A percentile compares a stretch with the other conserved stretches of the same genome.
These are phyloP conservation scores for Dactylellina sp. DNA, from an alignment of 2,329 filamentous ascomycete species.

Conservation along the genomic window DNA sequence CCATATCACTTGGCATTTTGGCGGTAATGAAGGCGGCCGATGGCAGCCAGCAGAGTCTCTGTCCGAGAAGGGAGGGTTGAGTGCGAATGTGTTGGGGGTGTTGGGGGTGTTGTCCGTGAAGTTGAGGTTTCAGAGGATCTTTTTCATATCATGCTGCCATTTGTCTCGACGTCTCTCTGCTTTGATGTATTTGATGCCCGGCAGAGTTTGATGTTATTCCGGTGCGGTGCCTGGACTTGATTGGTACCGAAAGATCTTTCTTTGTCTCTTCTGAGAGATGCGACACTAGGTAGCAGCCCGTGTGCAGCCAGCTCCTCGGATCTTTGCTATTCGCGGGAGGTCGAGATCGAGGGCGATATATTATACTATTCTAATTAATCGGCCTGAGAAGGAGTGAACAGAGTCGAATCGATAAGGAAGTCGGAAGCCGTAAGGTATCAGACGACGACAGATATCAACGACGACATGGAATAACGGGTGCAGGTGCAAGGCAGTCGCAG, in stretches of 20 bases:
- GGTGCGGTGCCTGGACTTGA: too few species aligned
- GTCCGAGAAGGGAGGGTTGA: too few species aligned
- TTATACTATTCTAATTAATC: background rate
- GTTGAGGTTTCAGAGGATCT: slow-evolving; percentile 31
- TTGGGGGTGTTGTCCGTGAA: slow-evolving; percentile 30
- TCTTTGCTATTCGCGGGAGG: slow-evolving; percentile 8
- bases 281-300: too few species aligned
- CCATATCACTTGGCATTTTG: slow-evolving; percentile 52
- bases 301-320: too few species aligned
- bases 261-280: too few species aligned
- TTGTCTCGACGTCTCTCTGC: background rate
- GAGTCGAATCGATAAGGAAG: too few species aligned
- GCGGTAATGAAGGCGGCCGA: slow-evolving; percentile 11
- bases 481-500: background rate
- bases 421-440: background rate
- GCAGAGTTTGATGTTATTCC: too few species aligned
- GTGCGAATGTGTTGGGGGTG: slow-evolving; percentile 9
- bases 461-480: slow-evolving; percentile 3
- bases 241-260: too few species aligned
- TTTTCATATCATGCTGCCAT: slow-evolving; percentile 5
- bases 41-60: background rate
- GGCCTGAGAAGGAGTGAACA: background rate
- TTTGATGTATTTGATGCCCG: too few species aligned
- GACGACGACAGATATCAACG: background rate
- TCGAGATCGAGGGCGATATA: background rate